Conservation (phyloP, 1,284 basidiomycete genomes). For the Cryptococcus floricola region DNA sequence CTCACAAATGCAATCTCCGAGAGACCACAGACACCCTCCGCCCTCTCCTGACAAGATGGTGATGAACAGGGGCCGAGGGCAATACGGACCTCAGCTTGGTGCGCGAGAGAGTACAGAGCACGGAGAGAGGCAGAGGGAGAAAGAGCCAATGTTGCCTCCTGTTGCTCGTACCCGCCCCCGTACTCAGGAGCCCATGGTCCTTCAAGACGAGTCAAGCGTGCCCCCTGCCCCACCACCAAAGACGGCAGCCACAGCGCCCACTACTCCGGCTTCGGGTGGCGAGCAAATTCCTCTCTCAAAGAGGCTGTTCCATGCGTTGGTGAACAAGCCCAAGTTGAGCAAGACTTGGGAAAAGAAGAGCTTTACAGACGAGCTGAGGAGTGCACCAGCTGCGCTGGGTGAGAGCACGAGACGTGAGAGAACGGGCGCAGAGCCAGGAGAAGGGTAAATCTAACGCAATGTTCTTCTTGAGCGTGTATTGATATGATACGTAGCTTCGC, state of each 20-base stretch:
- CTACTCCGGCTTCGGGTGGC: too few species aligned
- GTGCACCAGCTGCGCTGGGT: neutral
- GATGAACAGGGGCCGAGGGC: too few species aligned
- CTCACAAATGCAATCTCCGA: too few species aligned
- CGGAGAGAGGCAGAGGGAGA: too few species aligned
- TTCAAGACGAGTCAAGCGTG: neutral
- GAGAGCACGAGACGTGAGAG: neutral
- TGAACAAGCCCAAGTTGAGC: conserved; percentile 15
- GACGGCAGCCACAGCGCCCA: neutral
- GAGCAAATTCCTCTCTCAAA: conserved; percentile 3
- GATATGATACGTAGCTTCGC: neutral
- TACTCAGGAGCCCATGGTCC: too few species aligned
- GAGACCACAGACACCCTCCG: too few species aligned
- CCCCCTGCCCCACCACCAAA: neutral
- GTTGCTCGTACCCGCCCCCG: neutral
- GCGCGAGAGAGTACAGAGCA: too few species aligned
- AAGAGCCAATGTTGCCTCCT: too few species aligned
- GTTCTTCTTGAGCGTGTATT: neutral
- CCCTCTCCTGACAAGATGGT: too few species aligned
- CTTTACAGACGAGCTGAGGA: conserved; percentile 13
- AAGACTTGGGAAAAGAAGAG: conserved; percentile 23
- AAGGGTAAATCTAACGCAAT: neutral
- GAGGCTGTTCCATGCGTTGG: conserved; percentile 8
- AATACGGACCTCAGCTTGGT: too few species aligned
- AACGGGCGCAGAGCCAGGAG: neutral